Base-by-base conservation (phyloP, 768 basidiomycete genomes). In the Leccinum incarnatum region DNA sequence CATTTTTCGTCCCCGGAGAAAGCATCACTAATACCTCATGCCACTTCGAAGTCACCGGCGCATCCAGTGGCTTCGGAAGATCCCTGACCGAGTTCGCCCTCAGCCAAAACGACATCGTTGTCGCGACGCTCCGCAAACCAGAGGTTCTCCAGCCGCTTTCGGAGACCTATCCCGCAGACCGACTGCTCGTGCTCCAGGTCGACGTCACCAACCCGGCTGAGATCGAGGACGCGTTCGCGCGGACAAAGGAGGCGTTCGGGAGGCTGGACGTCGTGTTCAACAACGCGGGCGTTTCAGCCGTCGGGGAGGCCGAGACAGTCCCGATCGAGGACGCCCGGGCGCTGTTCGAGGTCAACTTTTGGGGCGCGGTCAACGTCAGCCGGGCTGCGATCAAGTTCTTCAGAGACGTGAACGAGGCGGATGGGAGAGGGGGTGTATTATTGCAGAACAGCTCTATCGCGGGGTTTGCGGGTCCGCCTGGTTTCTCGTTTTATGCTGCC, bases 121-220 rank as follows among this genome's bases (percentile, higher is more conserved):
- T 79, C 51, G 79, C 81, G 5, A 79, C 79, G 19, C 67, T 77
- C 46, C 75, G 80, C 47, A 75, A 67, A 42, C 78, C 79, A 7
- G 72, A 64, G 17, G 48, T 55, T 4, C 67, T 68, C 42, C 47
- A 54, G 21, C 32, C 49, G 0, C 58, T 62, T 23, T 30, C 51
- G 0, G 29, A 32, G 15, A 19, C 2, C 19, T 58, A 66, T 25
- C 36, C 64, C 10, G n/a, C 47, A 36, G 55, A 61, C 29, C 54
- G 15, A 19, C 32, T 68, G n/a, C 64, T 67, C 53, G 55, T 68
- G 3, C 50, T 63, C 49, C 30, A 55, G 29, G 40, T 68, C 11
- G 59, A 68, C 5, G 58, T 67, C 12, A 58, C 53, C n/a, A 60
- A 56, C 32, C 53, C 57, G 1, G 45, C 57, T 15, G 63, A 60